A percentile compares a stretch with the other conserved stretches of the same genome.
These are phyloP conservation scores for Linnemannia exigua DNA, from an alignment of 192 early-diverging fungal species.

Conservation along the genomic window DNA sequence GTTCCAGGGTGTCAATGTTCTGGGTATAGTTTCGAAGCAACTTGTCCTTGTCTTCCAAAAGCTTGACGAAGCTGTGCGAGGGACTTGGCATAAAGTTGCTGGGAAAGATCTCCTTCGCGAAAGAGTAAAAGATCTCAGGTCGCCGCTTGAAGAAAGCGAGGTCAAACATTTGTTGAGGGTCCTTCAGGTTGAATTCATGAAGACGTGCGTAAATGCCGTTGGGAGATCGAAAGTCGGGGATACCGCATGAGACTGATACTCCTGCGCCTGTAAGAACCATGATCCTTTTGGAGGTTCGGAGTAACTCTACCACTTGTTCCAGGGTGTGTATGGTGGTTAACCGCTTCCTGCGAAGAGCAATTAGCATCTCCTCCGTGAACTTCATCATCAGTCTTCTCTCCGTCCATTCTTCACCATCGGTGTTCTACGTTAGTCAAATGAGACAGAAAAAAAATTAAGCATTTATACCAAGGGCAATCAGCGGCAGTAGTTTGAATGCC, in stretches of 20 bases:
- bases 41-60: conserved; percentile 88
- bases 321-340: conserved; percentile 70
- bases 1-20: conserved; percentile 97
- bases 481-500: not conserved
- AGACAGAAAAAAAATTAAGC: conserved; percentile 5
- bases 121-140: conserved; percentile 96
- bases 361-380: conserved; percentile 65
- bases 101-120: conserved; percentile 92
- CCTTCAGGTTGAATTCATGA: conserved; percentile 91
- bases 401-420: conserved; percentile 49
- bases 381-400: conserved; percentile 74
- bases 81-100: conserved; percentile 90
- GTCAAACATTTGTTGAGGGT: conserved; percentile 97
- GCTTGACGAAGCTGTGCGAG: conserved; percentile 89
- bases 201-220: conserved; percentile 92
- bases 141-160: conserved; percentile 89
- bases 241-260: conserved; percentile 95
- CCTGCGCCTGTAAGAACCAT: conserved; percentile 95
- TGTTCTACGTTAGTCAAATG: conserved; percentile 47
- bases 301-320: conserved; percentile 73
- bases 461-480: not conserved
- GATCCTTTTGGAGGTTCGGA: conserved; percentile 75
- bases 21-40: conserved; percentile 97
- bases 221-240: conserved; percentile 96
- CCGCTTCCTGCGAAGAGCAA: conserved; percentile 65